Conservation (phyloP, 257 asterid species). For the Plectranthus barbatus region DNA sequence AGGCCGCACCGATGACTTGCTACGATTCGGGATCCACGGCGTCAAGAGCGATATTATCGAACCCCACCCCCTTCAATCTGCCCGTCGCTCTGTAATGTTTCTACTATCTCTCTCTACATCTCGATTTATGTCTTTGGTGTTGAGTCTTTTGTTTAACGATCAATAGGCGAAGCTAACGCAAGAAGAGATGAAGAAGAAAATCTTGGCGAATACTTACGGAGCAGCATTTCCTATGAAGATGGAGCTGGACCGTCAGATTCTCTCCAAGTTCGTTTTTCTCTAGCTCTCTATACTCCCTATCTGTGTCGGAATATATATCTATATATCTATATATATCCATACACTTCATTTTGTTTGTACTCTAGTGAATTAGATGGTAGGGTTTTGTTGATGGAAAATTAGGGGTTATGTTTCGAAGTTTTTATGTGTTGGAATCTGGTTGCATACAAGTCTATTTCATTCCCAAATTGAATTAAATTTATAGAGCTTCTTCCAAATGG, state of each 20-base stretch:
- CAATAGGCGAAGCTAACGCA: conserved; percentile 46
- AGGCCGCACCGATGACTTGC: conserved; percentile 37
- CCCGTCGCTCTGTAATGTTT: conserved; percentile 42
- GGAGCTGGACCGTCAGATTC: conserved; percentile 68
- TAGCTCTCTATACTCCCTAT: neutral
- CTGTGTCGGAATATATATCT: neutral
- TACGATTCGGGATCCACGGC: conserved; percentile 70
- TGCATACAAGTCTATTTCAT: no score
- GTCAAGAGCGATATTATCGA: conserved; percentile 80
- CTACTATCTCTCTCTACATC: neutral
- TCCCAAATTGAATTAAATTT: no score
- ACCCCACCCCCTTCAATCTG: conserved; percentile 76
- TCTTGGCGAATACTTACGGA: conserved; percentile 47
- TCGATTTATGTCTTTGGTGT: neutral
- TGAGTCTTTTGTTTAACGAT: conserved; percentile 3
- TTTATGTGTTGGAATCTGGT: conserved; percentile 7
- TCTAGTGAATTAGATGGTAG: conserved; percentile 8
- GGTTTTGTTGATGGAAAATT: conserved; percentile 13
- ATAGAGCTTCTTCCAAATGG: no score
- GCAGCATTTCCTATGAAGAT: conserved; percentile 66
- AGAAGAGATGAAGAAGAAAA: conserved; percentile 38
- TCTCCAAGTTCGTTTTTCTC: conserved; percentile 39
- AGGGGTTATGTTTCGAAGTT: neutral
- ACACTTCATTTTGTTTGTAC: neutral
- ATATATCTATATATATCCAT: neutral